phyloP scores from a whole-genome alignment of 1,139 yeast species.

The Blastobotrys aristatus region DNA sequence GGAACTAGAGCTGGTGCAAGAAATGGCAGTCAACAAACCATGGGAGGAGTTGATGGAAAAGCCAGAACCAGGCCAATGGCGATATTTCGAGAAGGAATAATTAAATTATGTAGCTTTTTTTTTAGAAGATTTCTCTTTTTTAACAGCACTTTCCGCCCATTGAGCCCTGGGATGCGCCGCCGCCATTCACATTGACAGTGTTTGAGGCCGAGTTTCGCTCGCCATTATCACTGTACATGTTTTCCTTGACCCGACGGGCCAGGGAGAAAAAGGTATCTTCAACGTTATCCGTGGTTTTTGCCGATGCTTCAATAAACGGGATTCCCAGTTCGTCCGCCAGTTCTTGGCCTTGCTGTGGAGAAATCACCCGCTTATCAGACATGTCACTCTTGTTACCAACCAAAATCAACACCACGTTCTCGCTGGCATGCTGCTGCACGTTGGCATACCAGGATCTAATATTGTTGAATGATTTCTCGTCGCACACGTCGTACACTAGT shows the following conservation, averaged over 20 bases:
- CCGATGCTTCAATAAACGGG: conserved; percentile 93
- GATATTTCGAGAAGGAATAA: conserved; percentile 23
- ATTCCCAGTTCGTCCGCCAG: conserved; percentile 84
- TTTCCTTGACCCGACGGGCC: conserved; percentile 83
- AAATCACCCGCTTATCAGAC: conserved; percentile 62
- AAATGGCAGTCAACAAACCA: conserved; percentile 65
- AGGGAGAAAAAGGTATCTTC: conserved; percentile 86
- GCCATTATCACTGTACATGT: conserved; percentile 43
- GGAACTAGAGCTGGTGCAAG: conserved; percentile 63
- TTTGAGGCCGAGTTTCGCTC: conserved; percentile 23
- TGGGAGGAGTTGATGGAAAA: conserved; percentile 42
- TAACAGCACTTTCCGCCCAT: conserved; percentile 26
- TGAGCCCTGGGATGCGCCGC: conserved; percentile 4
- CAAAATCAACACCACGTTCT: conserved; percentile 86
- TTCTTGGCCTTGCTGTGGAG: conserved; percentile 83
- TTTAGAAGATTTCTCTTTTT: neutral
- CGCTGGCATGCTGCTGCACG: conserved; percentile 93
- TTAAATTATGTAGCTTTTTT: no score
- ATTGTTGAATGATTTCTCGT: conserved; percentile 84
- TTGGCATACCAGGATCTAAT: conserved; percentile 90
- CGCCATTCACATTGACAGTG: conserved; percentile 21
- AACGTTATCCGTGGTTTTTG: conserved; percentile 88
- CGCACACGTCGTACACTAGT: conserved; percentile 92
- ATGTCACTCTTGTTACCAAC: conserved; percentile 96
- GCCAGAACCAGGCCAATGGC: conserved; percentile 41